Evolutionary conservation across 768 basidiomycete genomes (phyloP), one percentile per base, ranked within the genome.

Genomic region (Lentinula sp.): DNA sequence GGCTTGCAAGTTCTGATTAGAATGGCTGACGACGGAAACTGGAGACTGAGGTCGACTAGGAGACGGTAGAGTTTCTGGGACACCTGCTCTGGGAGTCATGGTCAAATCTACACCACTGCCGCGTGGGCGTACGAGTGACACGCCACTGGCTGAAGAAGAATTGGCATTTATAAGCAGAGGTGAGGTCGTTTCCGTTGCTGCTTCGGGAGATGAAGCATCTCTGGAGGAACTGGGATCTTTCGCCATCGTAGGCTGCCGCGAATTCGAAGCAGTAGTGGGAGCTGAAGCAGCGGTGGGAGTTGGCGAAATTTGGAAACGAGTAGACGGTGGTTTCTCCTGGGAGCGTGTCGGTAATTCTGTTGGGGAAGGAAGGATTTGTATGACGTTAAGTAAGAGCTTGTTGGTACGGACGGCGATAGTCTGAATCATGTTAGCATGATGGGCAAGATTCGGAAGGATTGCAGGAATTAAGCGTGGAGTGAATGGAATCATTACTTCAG

Each of bases 401-500:
- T 98, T 98, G 42, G 94, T 94, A 37, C 88, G 84, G 49, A 84
- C 80, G 1, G 97, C 97, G 3, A 89, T 91, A 1, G 85, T 80
- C 67, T 95, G 92, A 62, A 98, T 98, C 80, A 89, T 89, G 0
- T 85, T 77, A 53, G 88, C 89, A 67, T 95, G 92, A 65, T 96
- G 93, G 0, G 96, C 95, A 52, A 99, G 86, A 67, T 96, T 97
- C 7, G 95, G 94, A 15, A 99, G 81, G 61, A 99, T 91, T 8
- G 93, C 92, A 8, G 91, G 89, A 48, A 99, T 88, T 49, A 99
- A 86, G 43, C 93, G 87, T 1, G 97, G 95, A 0, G 94, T 93
- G 69, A 97, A 97, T 2, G 92, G 91, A 31, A 98, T 84, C 81
- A 98, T 92, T 58, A 95, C 93, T 69, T 95, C 92, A 58, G 90